These are phyloP conservation scores for Hyphodiscus sp. DNA, from an alignment of 2,329 filamentous ascomycete genomes.

Conservation along the genomic window DNA sequence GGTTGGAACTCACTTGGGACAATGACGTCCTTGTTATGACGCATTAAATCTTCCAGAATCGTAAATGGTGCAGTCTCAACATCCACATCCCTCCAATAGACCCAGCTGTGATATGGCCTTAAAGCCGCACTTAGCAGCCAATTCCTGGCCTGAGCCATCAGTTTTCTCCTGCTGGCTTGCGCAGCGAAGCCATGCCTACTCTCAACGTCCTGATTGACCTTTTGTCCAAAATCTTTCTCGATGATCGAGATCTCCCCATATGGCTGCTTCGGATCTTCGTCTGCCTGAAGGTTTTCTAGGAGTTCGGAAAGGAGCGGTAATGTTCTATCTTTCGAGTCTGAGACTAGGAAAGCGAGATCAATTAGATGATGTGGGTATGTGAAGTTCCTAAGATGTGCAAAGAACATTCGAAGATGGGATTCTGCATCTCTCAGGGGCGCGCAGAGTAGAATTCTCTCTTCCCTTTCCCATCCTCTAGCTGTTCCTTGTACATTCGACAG, in stretches of 20 bases:
- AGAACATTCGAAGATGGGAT: conserved; percentile 93
- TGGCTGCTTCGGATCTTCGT: conserved; percentile 70
- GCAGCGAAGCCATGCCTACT: conserved; percentile 96
- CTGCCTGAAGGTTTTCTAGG: conserved; percentile 71
- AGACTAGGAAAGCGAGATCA: conserved; percentile 92
- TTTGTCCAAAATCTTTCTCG: conserved; percentile 97
- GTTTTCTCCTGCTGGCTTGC: conserved; percentile 85
- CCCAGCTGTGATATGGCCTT: conserved; percentile 94
- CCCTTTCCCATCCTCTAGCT: conserved; percentile 88
- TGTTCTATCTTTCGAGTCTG: conserved; percentile 92
- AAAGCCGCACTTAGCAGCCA: conserved; percentile 93
- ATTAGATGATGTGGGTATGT: conserved; percentile 97
- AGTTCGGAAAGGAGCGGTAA: conserved; percentile 67
- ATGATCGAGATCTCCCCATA: conserved; percentile 97
- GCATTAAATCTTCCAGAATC: conserved; percentile 95
- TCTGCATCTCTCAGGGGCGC: conserved; percentile 91
- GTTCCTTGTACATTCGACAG: conserved; percentile 86
- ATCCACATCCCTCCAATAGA: conserved; percentile 98
- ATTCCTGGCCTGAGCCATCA: conserved; percentile 97
- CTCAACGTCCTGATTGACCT: conserved; percentile 95
- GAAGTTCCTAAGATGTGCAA: conserved; percentile 91
- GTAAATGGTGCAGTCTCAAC: conserved; percentile 96
- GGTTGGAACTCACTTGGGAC: conserved; percentile 73
- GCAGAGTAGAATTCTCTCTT: conserved; percentile 91
- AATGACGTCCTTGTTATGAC: conserved; percentile 97